Evolutionary conservation across 2,329 filamentous ascomycete species (phyloP).

Genomic region (Pyrenophora graminea): DNA sequence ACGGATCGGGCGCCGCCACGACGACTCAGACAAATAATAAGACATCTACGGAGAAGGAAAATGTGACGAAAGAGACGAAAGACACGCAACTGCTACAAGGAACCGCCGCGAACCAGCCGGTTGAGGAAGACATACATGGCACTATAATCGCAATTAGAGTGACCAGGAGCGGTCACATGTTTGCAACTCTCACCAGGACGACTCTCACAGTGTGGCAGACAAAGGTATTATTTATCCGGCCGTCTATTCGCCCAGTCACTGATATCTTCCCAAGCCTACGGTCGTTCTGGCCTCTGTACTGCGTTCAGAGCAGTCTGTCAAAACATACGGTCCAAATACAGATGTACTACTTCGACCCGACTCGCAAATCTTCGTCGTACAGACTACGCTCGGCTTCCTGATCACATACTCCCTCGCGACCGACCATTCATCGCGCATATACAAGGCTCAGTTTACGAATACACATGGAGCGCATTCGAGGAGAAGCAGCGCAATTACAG

Average conservation of each 20-base stretch:
- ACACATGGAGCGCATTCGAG: constrained; percentile 48
- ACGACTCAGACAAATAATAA: constrained; percentile 18
- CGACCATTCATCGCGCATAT: constrained; percentile 80
- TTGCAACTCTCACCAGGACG: constrained; percentile 83
- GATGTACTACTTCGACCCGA: constrained; percentile 87
- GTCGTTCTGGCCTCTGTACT: constrained; percentile 84
- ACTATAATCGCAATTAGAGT: constrained; percentile 75
- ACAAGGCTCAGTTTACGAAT: constrained; percentile 77
- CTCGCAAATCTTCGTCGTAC: constrained; percentile 87
- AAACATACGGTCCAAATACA: constrained; percentile 82
- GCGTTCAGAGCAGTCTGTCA: constrained; percentile 77
- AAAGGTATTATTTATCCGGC: constrained; percentile 63
- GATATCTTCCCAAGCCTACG: constrained; percentile 67
- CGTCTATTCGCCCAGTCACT: constrained; percentile 19
- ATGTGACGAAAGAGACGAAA: constrained; percentile 17
- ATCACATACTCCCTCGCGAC: constrained; percentile 93
- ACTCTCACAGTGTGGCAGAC: constrained; percentile 96
- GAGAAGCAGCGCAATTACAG: constrained; percentile 54
- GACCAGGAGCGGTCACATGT: constrained; percentile 78
- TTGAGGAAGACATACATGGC: constrained; percentile 56
- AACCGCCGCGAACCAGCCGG: constrained; percentile 14
- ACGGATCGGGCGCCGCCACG: constrained; percentile 15
- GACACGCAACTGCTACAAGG: constrained; percentile 7
- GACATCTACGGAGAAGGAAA: constrained; percentile 7
- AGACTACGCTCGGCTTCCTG: constrained; percentile 82